Base-by-base conservation (phyloP, 371 early-diverging fungal genomes). In the Umbelopsis sp. region DNA sequence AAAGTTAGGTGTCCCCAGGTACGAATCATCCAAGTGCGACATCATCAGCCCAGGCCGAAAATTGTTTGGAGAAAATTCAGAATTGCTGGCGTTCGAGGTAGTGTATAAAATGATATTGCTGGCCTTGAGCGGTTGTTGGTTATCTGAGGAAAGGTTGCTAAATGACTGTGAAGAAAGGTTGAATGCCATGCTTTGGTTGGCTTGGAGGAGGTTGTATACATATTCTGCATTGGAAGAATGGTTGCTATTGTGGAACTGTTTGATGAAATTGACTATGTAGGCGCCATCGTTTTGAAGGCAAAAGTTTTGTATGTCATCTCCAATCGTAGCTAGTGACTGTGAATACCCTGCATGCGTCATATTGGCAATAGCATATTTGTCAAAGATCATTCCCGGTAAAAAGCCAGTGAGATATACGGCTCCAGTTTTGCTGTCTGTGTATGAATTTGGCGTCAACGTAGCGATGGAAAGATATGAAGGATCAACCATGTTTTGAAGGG, bases 381-480 rank as follows among this genome's bases (percentile, higher is more conserved):
- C 84, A 67, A 84, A 84, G 1, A 84, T 81, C 79, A 81, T 81
- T 32, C 77, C 80, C 1, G 80, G 81, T 41, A 77, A 77, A 44
- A 84, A 84, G 2, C 84, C 81, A 4, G 77, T 81, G 52, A 84
- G 67, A 68, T 74, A 84, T 1, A 74, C 67, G 2, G 81, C 77
- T 1, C 84, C 84, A 1, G 75, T 75, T 37, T 77, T 74, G 29
- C 74, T 69, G 32, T 75, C 71, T 45, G 79, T 71, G 37, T 65
- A 75, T 76, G 81, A 80, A 52, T 74, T 76, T 1, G 76, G 76
- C 0, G 78, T 71, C 0, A 80, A 80, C 18, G 84, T 84, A 0
- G 77, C 77, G 2, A 78, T 41, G 29, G 78, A 74, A 20, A 84
- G 72, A 11, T 74, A 70, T 8, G 72, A 44, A 9, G 75, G 69